Percentiles rank a stretch among this genome's conserved stretches.
Evolutionary conservation across 2,329 filamentous ascomycete species (phyloP).

Genomic region (Hawksworthiomyces lignivorus): DNA sequence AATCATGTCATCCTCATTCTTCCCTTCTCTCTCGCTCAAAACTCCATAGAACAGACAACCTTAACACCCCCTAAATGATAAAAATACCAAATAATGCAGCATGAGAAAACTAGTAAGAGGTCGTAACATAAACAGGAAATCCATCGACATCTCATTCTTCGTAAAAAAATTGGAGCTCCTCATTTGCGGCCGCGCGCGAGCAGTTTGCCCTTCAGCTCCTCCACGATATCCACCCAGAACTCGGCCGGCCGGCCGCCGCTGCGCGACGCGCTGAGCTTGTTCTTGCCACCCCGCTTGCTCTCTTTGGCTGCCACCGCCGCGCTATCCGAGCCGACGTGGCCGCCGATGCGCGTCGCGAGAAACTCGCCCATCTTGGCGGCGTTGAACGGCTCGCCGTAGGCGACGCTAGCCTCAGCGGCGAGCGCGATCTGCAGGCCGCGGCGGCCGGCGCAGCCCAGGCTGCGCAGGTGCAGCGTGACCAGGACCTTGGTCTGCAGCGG

Average conservation of each 20-base stretch:
- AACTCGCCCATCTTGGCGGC: slow-evolving; percentile 69
- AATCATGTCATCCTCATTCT: too few relatives aligned
- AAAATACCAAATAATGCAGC: too few relatives aligned
- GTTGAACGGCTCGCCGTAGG: slow-evolving; percentile 75
- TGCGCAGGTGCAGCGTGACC: slow-evolving; percentile 46
- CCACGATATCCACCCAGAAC: slow-evolving; percentile 47
- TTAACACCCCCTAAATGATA: too few relatives aligned
- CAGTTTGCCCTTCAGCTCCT: slow-evolving; percentile 48
- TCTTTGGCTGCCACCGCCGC: slow-evolving; percentile 20
- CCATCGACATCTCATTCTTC: too few relatives aligned
- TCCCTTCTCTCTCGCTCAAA: too few relatives aligned
- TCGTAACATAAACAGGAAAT: too few relatives aligned
- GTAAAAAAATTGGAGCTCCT: too few relatives aligned
- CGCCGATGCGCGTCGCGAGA: slow-evolving; percentile 46
- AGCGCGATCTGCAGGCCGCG: slow-evolving; percentile 37
- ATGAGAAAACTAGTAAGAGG: too few relatives aligned
- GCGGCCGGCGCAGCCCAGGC: neutral
- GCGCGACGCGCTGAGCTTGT: too few relatives aligned
- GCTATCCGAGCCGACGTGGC: slow-evolving; percentile 19
- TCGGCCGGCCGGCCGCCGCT: slow-evolving; percentile 11
- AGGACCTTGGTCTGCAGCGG: slow-evolving; percentile 63
- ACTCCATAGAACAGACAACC: too few relatives aligned
- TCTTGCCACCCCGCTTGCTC: too few relatives aligned
- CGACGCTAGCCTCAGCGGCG: slow-evolving; percentile 49
- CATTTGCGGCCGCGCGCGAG: slow-evolving; percentile 49